Conservation (phyloP, 805 yeast species). For the Teunomyces pallodes region DNA sequence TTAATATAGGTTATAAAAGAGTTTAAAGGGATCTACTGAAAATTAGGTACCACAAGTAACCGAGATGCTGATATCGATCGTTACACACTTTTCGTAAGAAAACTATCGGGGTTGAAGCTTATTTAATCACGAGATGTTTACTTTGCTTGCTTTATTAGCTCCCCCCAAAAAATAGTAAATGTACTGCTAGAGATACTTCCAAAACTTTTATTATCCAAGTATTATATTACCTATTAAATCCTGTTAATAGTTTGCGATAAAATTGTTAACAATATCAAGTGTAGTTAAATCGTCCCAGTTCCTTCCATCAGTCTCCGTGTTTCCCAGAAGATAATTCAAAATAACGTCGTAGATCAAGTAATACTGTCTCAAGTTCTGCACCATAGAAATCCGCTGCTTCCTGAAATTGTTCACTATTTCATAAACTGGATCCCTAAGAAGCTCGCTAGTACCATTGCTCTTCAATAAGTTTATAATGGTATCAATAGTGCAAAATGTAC, state of each 20-base stretch:
- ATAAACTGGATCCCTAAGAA: slow-evolving; percentile 41
- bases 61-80: too few relatives aligned
- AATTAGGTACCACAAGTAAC: too few relatives aligned
- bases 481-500: slow-evolving; percentile 54
- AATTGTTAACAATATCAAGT: slow-evolving; percentile 10
- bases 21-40: too few relatives aligned
- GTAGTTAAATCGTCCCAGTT: slow-evolving; percentile 8
- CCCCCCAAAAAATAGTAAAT: too few relatives aligned
- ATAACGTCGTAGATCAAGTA: slow-evolving; percentile 46
- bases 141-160: too few relatives aligned
- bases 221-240: slow-evolving; percentile 2
- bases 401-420: slow-evolving; percentile 47
- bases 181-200: too few relatives aligned
- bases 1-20: too few relatives aligned
- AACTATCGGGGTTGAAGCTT: too few relatives aligned
- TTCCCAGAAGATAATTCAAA: slow-evolving; percentile 17
- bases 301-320: not conserved
- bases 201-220: not conserved
- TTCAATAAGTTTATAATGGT: slow-evolving; percentile 24
- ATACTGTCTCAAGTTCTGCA: slow-evolving; percentile 55
- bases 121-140: too few relatives aligned
- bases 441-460: slow-evolving; percentile 11
- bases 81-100: too few relatives aligned
- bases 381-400: slow-evolving; percentile 56
- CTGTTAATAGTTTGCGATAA: slow-evolving; percentile 4